Conservation (phyloP, 129 eudicot genomes). For the Scalesia atractyloides region DNA sequence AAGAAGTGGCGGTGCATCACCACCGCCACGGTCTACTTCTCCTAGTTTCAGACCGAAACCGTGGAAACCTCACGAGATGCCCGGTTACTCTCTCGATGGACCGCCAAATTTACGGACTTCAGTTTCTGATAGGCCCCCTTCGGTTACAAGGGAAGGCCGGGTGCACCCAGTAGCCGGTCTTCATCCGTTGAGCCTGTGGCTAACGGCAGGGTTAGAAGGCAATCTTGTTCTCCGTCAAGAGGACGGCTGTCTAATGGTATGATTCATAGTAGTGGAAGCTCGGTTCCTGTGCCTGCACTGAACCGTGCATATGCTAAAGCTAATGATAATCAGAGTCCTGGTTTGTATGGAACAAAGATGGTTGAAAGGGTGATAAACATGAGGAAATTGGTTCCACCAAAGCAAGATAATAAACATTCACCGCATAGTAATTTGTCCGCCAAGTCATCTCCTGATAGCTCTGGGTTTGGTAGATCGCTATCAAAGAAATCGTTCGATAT, state of each 20-base stretch:
- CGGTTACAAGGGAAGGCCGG: slow-evolving; percentile 86
- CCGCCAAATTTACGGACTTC: slow-evolving; percentile 92
- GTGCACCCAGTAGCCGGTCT: slow-evolving; percentile 73
- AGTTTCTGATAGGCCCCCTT: slow-evolving; percentile 71
- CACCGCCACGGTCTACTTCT: slow-evolving; percentile 63
- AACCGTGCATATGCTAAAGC: slow-evolving; percentile 80
- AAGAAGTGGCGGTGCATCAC: slow-evolving; percentile 35
- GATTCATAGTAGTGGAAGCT: slow-evolving; percentile 68
- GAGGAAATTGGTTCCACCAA: slow-evolving; percentile 90
- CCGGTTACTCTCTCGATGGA: slow-evolving; percentile 84
- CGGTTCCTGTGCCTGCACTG: slow-evolving; percentile 69
- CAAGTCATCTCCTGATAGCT: slow-evolving; percentile 86
- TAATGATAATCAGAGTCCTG: slow-evolving; percentile 82
- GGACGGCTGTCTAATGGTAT: slow-evolving; percentile 82
- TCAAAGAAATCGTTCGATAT: slow-evolving; percentile 97
- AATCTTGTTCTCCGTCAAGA: slow-evolving; percentile 95
- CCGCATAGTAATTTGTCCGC: slow-evolving; percentile 79
- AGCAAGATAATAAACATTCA: slow-evolving; percentile 76
- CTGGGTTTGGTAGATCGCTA: slow-evolving; percentile 87
- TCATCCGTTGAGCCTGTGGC: slow-evolving; percentile 76
- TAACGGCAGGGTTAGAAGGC: slow-evolving; percentile 76
- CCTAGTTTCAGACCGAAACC: slow-evolving; percentile 75
- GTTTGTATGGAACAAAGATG: slow-evolving; percentile 81
- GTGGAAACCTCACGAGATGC: slow-evolving; percentile 98
- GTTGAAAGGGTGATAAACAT: slow-evolving; percentile 92